Conservation (phyloP, 148 eudicot species). For the Rhododendron molle region DNA sequence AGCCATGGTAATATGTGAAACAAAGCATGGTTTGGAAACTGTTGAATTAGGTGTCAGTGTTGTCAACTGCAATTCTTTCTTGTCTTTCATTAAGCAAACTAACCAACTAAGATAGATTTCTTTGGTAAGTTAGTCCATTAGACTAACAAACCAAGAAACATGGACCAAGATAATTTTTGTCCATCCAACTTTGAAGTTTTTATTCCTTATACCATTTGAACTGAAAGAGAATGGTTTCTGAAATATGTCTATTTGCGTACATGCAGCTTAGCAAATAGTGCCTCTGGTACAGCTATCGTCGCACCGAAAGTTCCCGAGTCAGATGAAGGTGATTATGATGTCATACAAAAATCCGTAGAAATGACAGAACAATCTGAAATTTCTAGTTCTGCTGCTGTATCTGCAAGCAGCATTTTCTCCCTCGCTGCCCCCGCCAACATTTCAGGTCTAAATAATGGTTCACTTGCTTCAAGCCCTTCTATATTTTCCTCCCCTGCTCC, state of each 20-base stretch:
- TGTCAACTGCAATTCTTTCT: neutral
- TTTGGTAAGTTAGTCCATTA: too few relatives aligned
- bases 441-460: conserved; percentile 27
- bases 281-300: conserved; percentile 20
- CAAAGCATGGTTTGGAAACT: neutral
- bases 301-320: conserved; percentile 20
- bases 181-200: neutral
- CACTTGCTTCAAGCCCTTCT: conserved; percentile 26
- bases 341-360: conserved; percentile 16
- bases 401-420: conserved; percentile 19
- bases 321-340: conserved; percentile 22
- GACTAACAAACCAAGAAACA: too few relatives aligned
- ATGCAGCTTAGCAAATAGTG: conserved; percentile 33
- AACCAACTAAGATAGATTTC: neutral
- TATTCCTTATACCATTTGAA: neutral
- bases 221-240: neutral
- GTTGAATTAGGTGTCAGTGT: neutral
- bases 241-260: neutral
- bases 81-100: neutral
- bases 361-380: conserved; percentile 18
- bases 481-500: conserved; percentile 20
- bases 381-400: conserved; percentile 16
- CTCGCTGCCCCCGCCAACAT: conserved; percentile 22
- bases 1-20: neutral
- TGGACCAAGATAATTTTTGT: neutral